These are phyloP conservation scores for Hymenoscyphus salicellus DNA, from an alignment of 2,329 filamentous ascomycete species.

Conservation along the genomic window DNA sequence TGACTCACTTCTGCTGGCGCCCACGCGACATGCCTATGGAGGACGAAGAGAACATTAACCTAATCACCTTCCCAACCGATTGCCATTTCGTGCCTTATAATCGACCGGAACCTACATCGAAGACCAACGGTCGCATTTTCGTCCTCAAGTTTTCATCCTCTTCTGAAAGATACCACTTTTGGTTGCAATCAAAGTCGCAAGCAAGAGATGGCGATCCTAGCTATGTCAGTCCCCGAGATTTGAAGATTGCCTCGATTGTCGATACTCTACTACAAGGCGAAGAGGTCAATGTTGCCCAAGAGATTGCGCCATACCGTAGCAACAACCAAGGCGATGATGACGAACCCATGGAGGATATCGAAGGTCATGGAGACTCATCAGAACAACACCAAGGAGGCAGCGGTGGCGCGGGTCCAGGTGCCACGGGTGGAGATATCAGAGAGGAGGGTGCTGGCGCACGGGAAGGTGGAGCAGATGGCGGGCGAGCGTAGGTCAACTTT, in stretches of 20 bases:
- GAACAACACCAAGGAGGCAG: constrained; percentile 60
- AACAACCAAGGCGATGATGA: constrained; percentile 62
- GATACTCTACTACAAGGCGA: constrained; percentile 83
- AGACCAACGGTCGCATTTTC: constrained; percentile 86
- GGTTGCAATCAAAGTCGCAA: constrained; percentile 90
- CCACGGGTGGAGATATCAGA: constrained; percentile 86
- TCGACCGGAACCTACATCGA: constrained; percentile 61
- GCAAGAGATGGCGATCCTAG: constrained; percentile 63
- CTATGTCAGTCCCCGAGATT: constrained; percentile 81
- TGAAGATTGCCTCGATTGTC: constrained; percentile 84
- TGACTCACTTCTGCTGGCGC: constrained; percentile 97
- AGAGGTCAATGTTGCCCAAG: constrained; percentile 73
- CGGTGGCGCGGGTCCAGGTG: constrained; percentile 80
- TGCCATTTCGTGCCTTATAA: constrained; percentile 83
- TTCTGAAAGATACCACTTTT: constrained; percentile 88
- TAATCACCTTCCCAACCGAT: constrained; percentile 91
- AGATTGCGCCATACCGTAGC: constrained; percentile 63
- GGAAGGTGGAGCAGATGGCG: constrained; percentile 93
- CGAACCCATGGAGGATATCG: constrained; percentile 76
- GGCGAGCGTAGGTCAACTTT: constrained; percentile 89
- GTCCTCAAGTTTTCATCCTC: constrained; percentile 91
- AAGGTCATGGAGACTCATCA: constrained; percentile 59
- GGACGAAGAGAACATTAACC: constrained; percentile 71
- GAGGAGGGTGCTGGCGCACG: constrained; percentile 84
- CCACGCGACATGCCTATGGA: constrained; percentile 68